Conservation (phyloP, 169 alveolate species). For the Plasmodium yoelii region DNA sequence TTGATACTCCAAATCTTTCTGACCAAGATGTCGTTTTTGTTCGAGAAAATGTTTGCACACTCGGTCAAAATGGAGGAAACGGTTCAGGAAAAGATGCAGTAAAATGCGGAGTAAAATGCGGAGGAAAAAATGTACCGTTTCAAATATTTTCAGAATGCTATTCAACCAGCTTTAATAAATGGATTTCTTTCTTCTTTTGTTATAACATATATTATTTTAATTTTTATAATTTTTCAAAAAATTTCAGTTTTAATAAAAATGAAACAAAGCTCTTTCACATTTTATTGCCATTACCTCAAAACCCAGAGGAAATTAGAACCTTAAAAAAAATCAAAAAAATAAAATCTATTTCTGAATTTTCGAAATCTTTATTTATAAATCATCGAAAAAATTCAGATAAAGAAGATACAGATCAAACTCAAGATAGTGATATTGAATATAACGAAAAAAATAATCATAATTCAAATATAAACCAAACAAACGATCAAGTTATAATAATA, state of each 20-base stretch:
- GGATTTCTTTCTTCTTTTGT: slow-evolving; percentile 72
- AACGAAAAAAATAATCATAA: no score
- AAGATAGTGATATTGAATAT: not conserved
- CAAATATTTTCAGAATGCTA: slow-evolving; percentile 64
- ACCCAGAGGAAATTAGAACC: slow-evolving; percentile 60
- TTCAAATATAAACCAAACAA: not conserved
- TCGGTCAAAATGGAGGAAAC: not conserved
- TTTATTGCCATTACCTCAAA: slow-evolving; percentile 53
- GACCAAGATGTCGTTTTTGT: slow-evolving; percentile 29
- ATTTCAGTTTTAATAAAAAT: slow-evolving; percentile 13
- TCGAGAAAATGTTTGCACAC: not conserved
- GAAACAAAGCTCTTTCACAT: slow-evolving; percentile 55
- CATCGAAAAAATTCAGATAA: not conserved
- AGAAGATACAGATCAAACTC: not conserved
- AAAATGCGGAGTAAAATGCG: no score
- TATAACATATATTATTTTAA: slow-evolving; percentile 58
- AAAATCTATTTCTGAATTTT: not conserved
- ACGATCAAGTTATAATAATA: not conserved
- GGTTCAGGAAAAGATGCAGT: not conserved
- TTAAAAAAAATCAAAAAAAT: slow-evolving; percentile 7
- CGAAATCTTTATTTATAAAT: slow-evolving; percentile 7
- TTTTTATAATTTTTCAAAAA: slow-evolving; percentile 43
- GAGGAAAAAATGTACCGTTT: slow-evolving; percentile 20
- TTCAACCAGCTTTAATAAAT: slow-evolving; percentile 58
- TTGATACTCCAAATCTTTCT: not conserved